Evolutionary conservation across 108 stramenopile genomes (phyloP).

Genomic region (Epithemia pelagica): DNA sequence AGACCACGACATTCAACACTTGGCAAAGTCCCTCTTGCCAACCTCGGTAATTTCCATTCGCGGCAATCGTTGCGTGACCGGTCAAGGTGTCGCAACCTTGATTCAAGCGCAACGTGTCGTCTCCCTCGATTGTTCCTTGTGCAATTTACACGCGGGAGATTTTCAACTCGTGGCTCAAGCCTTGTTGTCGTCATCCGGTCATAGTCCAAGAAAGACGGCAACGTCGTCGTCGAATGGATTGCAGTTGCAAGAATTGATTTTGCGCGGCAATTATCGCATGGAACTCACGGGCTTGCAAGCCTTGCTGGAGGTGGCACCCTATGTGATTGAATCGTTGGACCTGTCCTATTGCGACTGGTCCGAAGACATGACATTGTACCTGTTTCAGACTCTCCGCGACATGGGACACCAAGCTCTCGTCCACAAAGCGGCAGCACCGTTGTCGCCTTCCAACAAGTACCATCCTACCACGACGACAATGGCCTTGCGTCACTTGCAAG

Average conservation of each 20-base stretch:
- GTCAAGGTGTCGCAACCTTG: not conserved
- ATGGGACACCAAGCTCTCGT: no score
- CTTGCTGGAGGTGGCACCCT: not conserved
- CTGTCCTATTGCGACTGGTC: not conserved
- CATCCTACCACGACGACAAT: no score
- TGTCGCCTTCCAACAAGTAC: no score
- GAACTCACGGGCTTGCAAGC: not conserved
- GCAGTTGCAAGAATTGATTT: not conserved
- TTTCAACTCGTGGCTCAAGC: not conserved
- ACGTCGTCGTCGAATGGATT: no score
- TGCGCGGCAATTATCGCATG: not conserved
- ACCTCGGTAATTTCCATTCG: not conserved
- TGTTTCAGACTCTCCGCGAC: not conserved
- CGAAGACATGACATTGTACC: not conserved
- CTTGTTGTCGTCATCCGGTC: no score
- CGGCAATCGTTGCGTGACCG: not conserved
- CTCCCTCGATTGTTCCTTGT: not conserved
- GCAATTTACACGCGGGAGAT: not conserved
- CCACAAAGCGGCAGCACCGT: no score
- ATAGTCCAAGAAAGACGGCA: not conserved
- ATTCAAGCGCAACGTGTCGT: not conserved
- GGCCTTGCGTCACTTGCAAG: not conserved
- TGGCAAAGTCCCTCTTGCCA: not conserved
- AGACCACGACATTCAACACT: not conserved
- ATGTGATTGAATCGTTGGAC: not conserved